Base-by-base conservation (phyloP, 768 basidiomycete species). In the Lactarius pseudohatsudake region DNA sequence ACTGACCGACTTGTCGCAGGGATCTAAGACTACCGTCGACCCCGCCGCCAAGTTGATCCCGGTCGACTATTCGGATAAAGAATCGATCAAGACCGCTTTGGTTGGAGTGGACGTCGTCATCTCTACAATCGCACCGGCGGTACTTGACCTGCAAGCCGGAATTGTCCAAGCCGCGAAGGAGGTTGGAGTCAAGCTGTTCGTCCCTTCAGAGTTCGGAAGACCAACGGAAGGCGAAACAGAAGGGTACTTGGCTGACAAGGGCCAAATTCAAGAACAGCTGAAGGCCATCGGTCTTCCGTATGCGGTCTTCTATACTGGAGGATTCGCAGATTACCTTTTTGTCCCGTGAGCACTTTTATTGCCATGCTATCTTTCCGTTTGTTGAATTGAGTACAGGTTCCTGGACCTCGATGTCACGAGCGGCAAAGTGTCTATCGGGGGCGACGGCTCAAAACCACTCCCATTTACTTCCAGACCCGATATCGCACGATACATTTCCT, bases 141-240 rank as follows among this genome's bases (percentile, higher is more conserved):
- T n/a, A 20, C 41, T 70, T 62, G 60, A 13, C 18, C 55, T 43
- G 20, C 74, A 74, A 67, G 40, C 34, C 3, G 36, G 36, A 2
- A 63, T 74, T 16, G 69, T 70, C 1, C 57, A 69, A 1, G 74
- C 71, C 0, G 64, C 68, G 8, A 74, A 72, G 64, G 55, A 54
- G 40, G 73, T 68, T 4, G 72, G 75, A 30, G 74, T 73, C 20
- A 66, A 70, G 58, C 68, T 76, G 18, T 76, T 76, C 59, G 70
- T 75, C 8, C 76, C 75, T 8, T 69, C 70, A 59, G 75, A 76
- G 64, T 76, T 75, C 38, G 74, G 74, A 9, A 64, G 57, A 32
- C 59, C 70, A 3, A 70, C 70, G 2, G 62, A 59, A 15, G 67
- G 67, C 11, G 18, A 4, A 22, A 60, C 61, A 8, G 57, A 10